Percentiles rank a stretch among this genome's conserved stretches.
Evolutionary conservation across 73 alveolate species (phyloP).

Genomic region (Vitrella brassicaformis): DNA sequence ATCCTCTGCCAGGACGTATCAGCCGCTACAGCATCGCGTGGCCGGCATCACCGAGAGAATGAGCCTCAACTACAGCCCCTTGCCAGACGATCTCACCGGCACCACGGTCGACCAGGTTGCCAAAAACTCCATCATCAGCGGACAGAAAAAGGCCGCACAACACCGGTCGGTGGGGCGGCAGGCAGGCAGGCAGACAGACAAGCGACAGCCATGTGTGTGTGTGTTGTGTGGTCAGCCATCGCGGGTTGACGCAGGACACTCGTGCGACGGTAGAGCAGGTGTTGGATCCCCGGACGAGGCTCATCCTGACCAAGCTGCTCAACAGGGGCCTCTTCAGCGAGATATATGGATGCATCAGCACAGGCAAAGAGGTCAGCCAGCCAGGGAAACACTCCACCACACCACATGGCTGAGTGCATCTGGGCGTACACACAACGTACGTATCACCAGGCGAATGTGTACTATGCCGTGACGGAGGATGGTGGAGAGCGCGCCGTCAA

Average conservation of each 20-base stretch:
- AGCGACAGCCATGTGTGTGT: no score
- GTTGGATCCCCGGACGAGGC: conserved; percentile 93
- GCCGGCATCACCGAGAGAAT: no score
- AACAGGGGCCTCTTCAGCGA: conserved; percentile 78
- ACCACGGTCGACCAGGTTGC: background rate
- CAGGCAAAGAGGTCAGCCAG: conserved; percentile 99
- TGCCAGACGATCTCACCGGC: no score
- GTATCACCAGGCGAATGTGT: conserved; percentile 65
- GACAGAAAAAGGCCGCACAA: background rate
- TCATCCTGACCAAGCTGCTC: conserved; percentile 78
- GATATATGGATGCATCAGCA: conserved; percentile 94
- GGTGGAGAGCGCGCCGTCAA: conserved; percentile 89
- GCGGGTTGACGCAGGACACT: conserved; percentile 14
- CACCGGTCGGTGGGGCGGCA: no score
- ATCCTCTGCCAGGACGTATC: no score
- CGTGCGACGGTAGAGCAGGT: conserved; percentile 97
- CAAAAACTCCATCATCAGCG: background rate
- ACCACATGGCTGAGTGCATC: no score
- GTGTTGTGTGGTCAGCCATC: background rate
- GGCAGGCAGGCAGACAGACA: no score
- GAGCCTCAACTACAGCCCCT: no score
- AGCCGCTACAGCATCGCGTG: no score
- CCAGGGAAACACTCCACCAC: no score
- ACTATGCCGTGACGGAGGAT: conserved; percentile 72
- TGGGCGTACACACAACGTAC: no score